Conservation (phyloP, 2,329 filamentous ascomycete species). For the Escovopsis weberi region DNA sequence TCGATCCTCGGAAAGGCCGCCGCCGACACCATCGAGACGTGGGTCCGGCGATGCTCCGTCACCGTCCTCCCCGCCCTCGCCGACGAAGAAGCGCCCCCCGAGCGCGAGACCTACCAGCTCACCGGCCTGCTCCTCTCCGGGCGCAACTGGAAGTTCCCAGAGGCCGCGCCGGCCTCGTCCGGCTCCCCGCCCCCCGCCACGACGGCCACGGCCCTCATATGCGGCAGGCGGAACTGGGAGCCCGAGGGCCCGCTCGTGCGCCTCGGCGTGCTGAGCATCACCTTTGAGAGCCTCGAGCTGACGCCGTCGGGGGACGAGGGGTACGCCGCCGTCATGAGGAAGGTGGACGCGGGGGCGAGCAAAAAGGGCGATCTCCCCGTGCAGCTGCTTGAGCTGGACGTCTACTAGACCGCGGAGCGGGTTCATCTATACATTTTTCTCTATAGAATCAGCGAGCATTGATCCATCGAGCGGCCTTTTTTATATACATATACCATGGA, state of each 20-base stretch:
- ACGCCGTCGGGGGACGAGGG: constrained; percentile 8
- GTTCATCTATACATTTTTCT: not conserved
- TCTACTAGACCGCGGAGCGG: constrained; percentile 14
- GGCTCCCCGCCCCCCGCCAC: constrained; percentile 4
- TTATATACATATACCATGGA: too few species aligned
- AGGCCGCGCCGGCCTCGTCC: not conserved
- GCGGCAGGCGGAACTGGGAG: constrained; percentile 14
- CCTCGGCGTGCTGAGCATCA: constrained; percentile 16
- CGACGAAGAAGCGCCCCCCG: constrained; percentile 1
- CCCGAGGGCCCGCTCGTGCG: constrained; percentile 15
- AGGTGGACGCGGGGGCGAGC: constrained; percentile 12
- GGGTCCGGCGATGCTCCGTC: constrained; percentile 11
- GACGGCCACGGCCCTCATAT: constrained; percentile 16
- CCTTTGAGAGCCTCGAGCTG: constrained; percentile 12
- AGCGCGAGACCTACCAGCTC: constrained; percentile 10
- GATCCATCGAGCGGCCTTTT: not conserved
- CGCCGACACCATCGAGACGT: constrained; percentile 6
- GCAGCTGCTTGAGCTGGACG: constrained; percentile 18
- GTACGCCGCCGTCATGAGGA: constrained; percentile 14
- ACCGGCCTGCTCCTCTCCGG: constrained; percentile 16
- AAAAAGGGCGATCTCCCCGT: constrained; percentile 14
- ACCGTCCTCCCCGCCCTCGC: constrained; percentile 7
- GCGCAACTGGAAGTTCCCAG: constrained; percentile 14
- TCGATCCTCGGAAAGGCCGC: constrained; percentile 11
- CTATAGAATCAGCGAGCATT: not conserved